Conservation (phyloP, 1,284 basidiomycete species). For the Heterobasidion parviporum region DNA sequence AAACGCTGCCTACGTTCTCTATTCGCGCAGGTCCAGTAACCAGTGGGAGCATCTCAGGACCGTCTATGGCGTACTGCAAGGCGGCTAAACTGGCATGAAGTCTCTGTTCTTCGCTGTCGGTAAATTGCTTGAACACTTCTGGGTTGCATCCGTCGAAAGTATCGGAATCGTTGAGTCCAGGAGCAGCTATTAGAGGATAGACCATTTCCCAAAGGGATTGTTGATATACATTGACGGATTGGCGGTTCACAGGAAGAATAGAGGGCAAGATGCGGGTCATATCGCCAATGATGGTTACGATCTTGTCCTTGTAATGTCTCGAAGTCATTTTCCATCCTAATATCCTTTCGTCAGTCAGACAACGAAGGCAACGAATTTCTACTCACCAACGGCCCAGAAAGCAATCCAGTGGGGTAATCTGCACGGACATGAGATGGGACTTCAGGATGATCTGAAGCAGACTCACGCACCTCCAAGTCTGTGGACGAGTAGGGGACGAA, state of each 20-base stretch:
- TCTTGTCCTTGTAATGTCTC: slow-evolving; percentile 15
- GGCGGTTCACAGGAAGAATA: slow-evolving; percentile 14
- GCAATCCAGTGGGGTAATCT: slow-evolving; percentile 38
- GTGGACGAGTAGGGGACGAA: slow-evolving; percentile 16
- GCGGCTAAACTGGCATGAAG: slow-evolving; percentile 13
- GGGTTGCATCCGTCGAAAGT: slow-evolving; percentile 9
- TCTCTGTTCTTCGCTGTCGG: slow-evolving; percentile 16
- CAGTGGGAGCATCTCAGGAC: slow-evolving; percentile 13
- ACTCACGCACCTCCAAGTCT: slow-evolving; percentile 22
- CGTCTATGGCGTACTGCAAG: slow-evolving; percentile 17
- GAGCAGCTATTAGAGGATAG: slow-evolving; percentile 4
- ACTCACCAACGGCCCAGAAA: slow-evolving; percentile 33
- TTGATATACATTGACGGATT: slow-evolving; percentile 14
- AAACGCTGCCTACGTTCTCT: slow-evolving; percentile 14
- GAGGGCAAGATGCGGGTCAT: slow-evolving; percentile 1
- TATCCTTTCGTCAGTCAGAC: background rate
- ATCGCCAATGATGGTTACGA: slow-evolving; percentile 16
- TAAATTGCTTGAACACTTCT: slow-evolving; percentile 17
- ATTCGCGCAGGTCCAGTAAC: slow-evolving; percentile 15
- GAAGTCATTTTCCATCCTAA: slow-evolving; percentile 16
- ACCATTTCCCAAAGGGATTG: slow-evolving; percentile 3
- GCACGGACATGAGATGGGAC: background rate
- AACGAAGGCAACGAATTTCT: background rate
- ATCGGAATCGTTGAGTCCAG: slow-evolving; percentile 10
- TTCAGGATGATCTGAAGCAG: background rate